Evolutionary conservation across 2,329 filamentous ascomycete species (phyloP).

Genomic region (Amesomyces nigricolor): DNA sequence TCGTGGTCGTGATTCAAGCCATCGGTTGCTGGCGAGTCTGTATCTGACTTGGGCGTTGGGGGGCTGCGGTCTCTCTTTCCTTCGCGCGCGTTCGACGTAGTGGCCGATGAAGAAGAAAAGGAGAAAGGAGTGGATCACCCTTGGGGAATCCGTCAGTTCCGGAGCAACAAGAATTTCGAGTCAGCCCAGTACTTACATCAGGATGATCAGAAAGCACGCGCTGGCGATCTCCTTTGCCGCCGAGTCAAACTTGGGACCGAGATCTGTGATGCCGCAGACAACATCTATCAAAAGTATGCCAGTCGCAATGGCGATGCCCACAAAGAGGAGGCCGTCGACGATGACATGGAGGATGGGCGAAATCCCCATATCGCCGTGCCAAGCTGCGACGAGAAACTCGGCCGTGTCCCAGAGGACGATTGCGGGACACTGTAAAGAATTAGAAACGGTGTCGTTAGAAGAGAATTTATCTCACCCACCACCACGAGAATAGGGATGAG

Average conservation of each 20-base stretch:
- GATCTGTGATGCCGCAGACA: slow-evolving; percentile 14
- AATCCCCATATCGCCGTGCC: slow-evolving; percentile 14
- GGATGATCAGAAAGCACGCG: slow-evolving; percentile 12
- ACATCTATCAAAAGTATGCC: slow-evolving; percentile 18
- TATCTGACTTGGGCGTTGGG: not conserved
- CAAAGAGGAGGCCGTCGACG: slow-evolving; percentile 14
- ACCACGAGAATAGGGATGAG: slow-evolving; percentile 14
- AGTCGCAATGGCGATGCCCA: slow-evolving; percentile 6
- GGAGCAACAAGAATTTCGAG: not conserved
- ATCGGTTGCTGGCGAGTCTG: not conserved
- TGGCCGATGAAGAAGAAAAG: slow-evolving; percentile 20
- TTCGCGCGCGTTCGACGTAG: slow-evolving; percentile 3
- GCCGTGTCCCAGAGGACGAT: slow-evolving; percentile 17
- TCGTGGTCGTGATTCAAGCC: not conserved
- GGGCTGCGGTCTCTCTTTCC: not conserved
- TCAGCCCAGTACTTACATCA: slow-evolving; percentile 16
- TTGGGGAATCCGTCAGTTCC: not conserved
- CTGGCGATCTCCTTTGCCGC: slow-evolving; percentile 12
- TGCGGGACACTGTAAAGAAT: slow-evolving; percentile 14
- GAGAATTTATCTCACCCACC: slow-evolving; percentile 6
- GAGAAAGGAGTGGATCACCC: slow-evolving; percentile 21
- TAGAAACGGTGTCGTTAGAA: not conserved
- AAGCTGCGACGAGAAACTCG: slow-evolving; percentile 13
- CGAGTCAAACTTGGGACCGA: not conserved
- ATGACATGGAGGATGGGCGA: slow-evolving; percentile 14